These are phyloP conservation scores for Eucalyptus polyanthemos DNA, from an alignment of 345 rosid species.

Conservation along the genomic window DNA sequence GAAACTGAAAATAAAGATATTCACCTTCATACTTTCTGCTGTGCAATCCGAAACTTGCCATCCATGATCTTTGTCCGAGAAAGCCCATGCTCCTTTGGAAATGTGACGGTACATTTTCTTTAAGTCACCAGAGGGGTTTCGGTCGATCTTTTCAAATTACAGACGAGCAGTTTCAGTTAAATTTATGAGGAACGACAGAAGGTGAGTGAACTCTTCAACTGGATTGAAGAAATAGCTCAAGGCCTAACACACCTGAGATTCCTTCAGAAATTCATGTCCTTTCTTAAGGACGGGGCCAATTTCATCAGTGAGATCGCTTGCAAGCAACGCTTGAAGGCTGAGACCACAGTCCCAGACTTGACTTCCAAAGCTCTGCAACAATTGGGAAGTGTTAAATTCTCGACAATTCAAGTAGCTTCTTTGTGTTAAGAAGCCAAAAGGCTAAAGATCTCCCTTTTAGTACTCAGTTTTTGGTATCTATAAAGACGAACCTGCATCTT, in stretches of 20 bases:
- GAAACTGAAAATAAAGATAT: neutral
- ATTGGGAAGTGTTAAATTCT: neutral
- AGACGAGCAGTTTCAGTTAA: neutral
- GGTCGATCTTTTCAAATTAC: slow-evolving; percentile 10
- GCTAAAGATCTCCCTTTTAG: neutral
- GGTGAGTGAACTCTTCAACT: neutral
- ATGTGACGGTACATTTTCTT: slow-evolving; percentile 37
- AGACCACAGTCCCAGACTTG: slow-evolving; percentile 75
- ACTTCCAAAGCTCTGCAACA: slow-evolving; percentile 61
- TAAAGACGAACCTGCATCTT: slow-evolving; percentile 50
- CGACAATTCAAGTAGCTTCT: neutral
- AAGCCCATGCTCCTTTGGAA: slow-evolving; percentile 59
- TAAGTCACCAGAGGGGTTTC: slow-evolving; percentile 46
- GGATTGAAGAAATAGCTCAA: neutral
- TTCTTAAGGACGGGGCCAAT: slow-evolving; percentile 39
- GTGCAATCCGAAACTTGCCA: slow-evolving; percentile 65
- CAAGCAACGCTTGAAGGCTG: slow-evolving; percentile 66
- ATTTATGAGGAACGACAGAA: neutral
- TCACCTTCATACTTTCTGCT: slow-evolving; percentile 51
- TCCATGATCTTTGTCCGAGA: slow-evolving; percentile 63
- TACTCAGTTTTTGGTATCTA: neutral
- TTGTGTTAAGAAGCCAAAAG: neutral
- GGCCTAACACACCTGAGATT: slow-evolving; percentile 44
- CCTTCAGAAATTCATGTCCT: slow-evolving; percentile 70
- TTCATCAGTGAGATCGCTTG: slow-evolving; percentile 43